Conservation (phyloP, 371 early-diverging fungal genomes). For the Gilbertella persicaria region DNA sequence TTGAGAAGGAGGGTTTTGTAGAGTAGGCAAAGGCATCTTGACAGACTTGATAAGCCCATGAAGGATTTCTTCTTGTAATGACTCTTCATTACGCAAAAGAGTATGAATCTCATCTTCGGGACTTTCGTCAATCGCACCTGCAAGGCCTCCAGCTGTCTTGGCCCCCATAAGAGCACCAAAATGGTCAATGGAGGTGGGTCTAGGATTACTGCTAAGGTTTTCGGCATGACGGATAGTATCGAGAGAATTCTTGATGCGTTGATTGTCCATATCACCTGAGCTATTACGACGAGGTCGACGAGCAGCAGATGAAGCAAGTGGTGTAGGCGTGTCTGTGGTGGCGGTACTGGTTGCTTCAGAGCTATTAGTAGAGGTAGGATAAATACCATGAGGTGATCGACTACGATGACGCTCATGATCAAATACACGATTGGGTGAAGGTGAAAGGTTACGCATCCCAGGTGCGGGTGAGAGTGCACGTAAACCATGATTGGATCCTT, state of each 20-base stretch:
- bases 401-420: conserved; percentile 27
- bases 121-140: conserved; percentile 36
- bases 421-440: conserved; percentile 28
- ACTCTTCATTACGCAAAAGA: conserved; percentile 69
- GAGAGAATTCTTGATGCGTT: conserved; percentile 38
- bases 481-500: conserved; percentile 23
- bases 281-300: conserved; percentile 46
- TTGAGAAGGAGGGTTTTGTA: conserved; percentile 75
- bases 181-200: conserved; percentile 50
- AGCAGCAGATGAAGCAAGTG: neutral
- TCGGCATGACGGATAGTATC: conserved; percentile 43
- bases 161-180: conserved; percentile 23
- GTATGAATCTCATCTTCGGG: conserved; percentile 56
- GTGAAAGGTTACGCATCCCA: conserved; percentile 35
- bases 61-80: conserved; percentile 84
- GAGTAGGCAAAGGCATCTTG: conserved; percentile 86
- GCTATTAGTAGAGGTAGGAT: neutral
- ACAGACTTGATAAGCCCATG: conserved; percentile 86
- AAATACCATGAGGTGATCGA: conserved; percentile 16
- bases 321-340: neutral
- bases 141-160: conserved; percentile 21
- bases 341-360: neutral
- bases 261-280: conserved; percentile 35
- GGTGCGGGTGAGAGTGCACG: conserved; percentile 38
- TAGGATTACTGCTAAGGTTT: conserved; percentile 30